Evolutionary conservation across 1,284 basidiomycete species (phyloP), one percentile per base, ranked within the genome.

Genomic region (Coniferiporia weirii): DNA sequence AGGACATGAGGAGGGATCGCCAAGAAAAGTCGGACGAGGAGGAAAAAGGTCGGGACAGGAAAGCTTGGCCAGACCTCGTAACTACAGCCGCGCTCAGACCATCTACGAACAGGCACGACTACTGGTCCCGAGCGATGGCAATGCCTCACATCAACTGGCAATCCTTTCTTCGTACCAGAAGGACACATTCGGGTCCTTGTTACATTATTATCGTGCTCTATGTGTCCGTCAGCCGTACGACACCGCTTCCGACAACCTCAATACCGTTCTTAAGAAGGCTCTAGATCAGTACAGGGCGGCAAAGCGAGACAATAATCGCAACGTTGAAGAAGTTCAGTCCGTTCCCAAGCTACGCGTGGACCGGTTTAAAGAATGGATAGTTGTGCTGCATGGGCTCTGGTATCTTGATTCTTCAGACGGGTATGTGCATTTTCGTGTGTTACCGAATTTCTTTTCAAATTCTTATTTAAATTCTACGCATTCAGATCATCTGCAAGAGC

Each of bases 101-200:
- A 92, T 87, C 68, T 98, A 97, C 71, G 84, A 92, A 63, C 88
- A 91, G 64, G 95, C 95, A 3, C 80, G 89, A 49, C 69, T 86
- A 35, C 77, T 97, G 6, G 75, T 89, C n/a, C 94, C 95, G 0
- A 79, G 88, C 59, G 81, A 84, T 57, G 92, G 93, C 9, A 95
- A 96, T 67, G 85, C 96, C 1, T 96, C 89, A 45, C 96, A 98
- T 70, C 95, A 98, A 73, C 84, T 99, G 32, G 96, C 95, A 0
- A 95, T 98, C 52, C 81, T 99, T 32, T 84, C 93, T 1, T 86
- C 87, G 20, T 95, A 95, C 71, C 79, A 88, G 66, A 80, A 81
- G 63, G 93, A 98, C 71, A 79, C 81, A n/a, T 93, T 97, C 65
- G 76, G 78, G 32, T 87, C 91, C 34, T 76, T 92, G 13, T 83